These are phyloP conservation scores for Myxozyma mucilagina DNA, from an alignment of 805 yeast species.

Conservation along the genomic window DNA sequence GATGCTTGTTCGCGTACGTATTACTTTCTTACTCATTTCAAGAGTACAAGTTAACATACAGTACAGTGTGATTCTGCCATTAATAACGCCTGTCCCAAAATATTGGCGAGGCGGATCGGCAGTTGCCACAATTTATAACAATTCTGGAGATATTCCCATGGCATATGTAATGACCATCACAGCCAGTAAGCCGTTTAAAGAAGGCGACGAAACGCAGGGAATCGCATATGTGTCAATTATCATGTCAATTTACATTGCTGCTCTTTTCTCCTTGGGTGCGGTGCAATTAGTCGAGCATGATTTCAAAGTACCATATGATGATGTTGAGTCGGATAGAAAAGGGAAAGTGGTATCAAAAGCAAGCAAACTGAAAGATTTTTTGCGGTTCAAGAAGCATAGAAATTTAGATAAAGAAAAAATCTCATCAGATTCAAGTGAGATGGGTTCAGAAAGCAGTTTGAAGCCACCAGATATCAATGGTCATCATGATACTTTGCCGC, in stretches of 20 bases:
- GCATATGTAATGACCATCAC: slow-evolving; percentile 71
- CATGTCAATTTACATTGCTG: slow-evolving; percentile 63
- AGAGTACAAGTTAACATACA: not conserved
- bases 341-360: slow-evolving; percentile 19
- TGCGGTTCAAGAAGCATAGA: not conserved
- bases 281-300: slow-evolving; percentile 70
- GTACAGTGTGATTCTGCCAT: slow-evolving; percentile 42
- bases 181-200: slow-evolving; percentile 56
- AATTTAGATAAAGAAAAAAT: not conserved
- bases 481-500: not conserved
- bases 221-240: slow-evolving; percentile 82
- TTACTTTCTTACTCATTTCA: not conserved
- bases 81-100: slow-evolving; percentile 61
- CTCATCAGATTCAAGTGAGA: not conserved
- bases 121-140: slow-evolving; percentile 73
- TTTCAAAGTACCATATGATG: slow-evolving; percentile 45
- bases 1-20: slow-evolving; percentile 45
- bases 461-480: not conserved
- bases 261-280: slow-evolving; percentile 75
- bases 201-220: slow-evolving; percentile 67
- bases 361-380: slow-evolving; percentile 9
- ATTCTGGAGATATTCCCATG: slow-evolving; percentile 79
- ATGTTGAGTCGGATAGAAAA: not conserved
- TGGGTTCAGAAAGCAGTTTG: not conserved
- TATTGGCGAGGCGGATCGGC: slow-evolving; percentile 76